phyloP scores from a whole-genome alignment of 306 rosid genomes.

The Quercus parvula region DNA sequence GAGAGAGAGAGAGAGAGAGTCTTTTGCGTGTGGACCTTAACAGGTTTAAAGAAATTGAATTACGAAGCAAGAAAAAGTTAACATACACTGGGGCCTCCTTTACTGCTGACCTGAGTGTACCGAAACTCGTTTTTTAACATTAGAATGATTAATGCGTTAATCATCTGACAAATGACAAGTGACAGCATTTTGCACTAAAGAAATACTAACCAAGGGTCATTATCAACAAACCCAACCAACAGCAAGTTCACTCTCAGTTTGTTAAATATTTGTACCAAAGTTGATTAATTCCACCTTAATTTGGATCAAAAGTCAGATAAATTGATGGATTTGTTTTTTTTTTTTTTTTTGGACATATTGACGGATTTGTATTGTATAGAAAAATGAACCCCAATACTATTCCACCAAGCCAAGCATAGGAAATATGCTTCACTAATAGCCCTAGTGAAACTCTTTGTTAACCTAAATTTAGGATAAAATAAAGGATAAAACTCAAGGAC shows the following conservation, averaged over 20 bases:
- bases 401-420: too few relatives aligned
- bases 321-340: neutral
- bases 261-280: neutral
- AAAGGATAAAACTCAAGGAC: too few relatives aligned
- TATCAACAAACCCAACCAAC: neutral
- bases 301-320: neutral
- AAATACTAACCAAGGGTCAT: neutral
- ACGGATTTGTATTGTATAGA: neutral
- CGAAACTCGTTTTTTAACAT: neutral
- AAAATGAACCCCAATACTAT: neutral
- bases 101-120: neutral
- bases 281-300: neutral
- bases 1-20: neutral
- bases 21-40: slow-evolving; percentile 30
- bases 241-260: neutral
- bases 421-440: too few relatives aligned
- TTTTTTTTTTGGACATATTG: neutral
- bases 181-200: neutral
- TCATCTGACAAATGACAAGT: neutral
- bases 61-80: slow-evolving; percentile 11
- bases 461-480: too few relatives aligned
- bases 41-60: slow-evolving; percentile 37
- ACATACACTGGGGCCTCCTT: slow-evolving; percentile 20
- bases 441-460: too few relatives aligned
- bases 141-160: slow-evolving; percentile 16